These are phyloP conservation scores for Naganishia randhawae DNA, from an alignment of 768 basidiomycete genomes.

Conservation along the genomic window DNA sequence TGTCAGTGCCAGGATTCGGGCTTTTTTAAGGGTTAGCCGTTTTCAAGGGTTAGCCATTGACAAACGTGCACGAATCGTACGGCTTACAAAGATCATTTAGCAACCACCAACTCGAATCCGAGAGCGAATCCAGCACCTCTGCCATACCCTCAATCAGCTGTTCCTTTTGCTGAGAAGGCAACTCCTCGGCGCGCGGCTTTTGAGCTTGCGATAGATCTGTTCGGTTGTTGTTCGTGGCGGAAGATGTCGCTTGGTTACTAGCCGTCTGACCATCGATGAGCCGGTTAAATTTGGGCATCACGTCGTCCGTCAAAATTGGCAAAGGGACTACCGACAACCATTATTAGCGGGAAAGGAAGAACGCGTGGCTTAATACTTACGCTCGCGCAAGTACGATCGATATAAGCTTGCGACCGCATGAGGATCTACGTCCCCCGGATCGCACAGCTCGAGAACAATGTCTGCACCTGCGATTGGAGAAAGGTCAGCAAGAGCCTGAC, in stretches of 20 bases:
- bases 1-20: conserved; percentile 65
- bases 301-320: conserved; percentile 65
- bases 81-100: conserved; percentile 69
- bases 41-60: not conserved
- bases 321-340: conserved; percentile 68
- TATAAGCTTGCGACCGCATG: conserved; percentile 90
- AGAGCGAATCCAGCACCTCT: conserved; percentile 25
- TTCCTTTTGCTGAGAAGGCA: conserved; percentile 33
- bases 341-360: not conserved
- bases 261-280: conserved; percentile 8
- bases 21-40: not conserved
- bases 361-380: conserved; percentile 56
- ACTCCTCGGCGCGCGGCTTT: conserved; percentile 25
- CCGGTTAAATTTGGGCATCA: conserved; percentile 41
- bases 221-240: conserved; percentile 21
- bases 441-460: conserved; percentile 71
- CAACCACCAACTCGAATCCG: conserved; percentile 72
- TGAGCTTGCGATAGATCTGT: conserved; percentile 2
- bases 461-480: conserved; percentile 63
- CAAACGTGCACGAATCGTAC: not conserved
- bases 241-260: conserved; percentile 31
- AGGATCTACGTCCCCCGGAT: conserved; percentile 84
- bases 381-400: conserved; percentile 85
- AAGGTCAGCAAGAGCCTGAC: not conserved
- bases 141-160: conserved; percentile 53